A percentile compares a stretch with the other conserved stretches of the same genome.
Conservation (phyloP, 2,329 filamentous ascomycete species). For the Ophiosphaerella korrae region DNA sequence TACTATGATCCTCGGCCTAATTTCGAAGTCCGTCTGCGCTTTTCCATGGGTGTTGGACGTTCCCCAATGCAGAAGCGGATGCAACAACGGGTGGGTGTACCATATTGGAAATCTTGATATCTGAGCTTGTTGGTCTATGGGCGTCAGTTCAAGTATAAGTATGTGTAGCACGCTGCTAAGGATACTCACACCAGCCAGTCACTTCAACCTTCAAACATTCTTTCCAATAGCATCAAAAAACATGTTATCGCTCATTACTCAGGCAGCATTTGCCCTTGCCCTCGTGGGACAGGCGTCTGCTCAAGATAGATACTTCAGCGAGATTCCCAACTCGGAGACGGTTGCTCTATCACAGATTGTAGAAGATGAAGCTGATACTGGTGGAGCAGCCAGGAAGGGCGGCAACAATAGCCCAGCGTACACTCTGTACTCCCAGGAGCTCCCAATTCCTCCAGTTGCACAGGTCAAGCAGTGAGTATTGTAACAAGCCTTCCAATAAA, state of each 20-base stretch:
- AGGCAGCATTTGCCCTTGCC: conserved; percentile 2
- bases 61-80: neutral
- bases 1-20: no score
- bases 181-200: neutral
- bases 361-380: conserved; percentile 4
- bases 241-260: conserved; percentile 5
- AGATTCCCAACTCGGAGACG: conserved; percentile 6
- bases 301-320: conserved; percentile 6
- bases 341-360: conserved; percentile 4
- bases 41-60: no score
- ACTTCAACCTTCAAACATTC: neutral
- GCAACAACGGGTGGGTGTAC: neutral
- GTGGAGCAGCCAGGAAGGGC: neutral
- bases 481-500: neutral
- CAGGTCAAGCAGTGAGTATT: conserved; percentile 47
- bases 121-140: neutral
- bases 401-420: conserved; percentile 35
- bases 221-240: neutral
- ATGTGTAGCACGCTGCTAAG: neutral
- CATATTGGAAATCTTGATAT: neutral
- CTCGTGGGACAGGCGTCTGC: neutral
- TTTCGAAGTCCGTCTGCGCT: no score
- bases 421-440: conserved; percentile 22
- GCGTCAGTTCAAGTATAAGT: neutral
- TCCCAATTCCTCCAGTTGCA: conserved; percentile 54